Percentiles rank a stretch among this genome's conserved stretches.
Conservation (phyloP, 768 basidiomycete species). For the Lactarius akahatsu region DNA sequence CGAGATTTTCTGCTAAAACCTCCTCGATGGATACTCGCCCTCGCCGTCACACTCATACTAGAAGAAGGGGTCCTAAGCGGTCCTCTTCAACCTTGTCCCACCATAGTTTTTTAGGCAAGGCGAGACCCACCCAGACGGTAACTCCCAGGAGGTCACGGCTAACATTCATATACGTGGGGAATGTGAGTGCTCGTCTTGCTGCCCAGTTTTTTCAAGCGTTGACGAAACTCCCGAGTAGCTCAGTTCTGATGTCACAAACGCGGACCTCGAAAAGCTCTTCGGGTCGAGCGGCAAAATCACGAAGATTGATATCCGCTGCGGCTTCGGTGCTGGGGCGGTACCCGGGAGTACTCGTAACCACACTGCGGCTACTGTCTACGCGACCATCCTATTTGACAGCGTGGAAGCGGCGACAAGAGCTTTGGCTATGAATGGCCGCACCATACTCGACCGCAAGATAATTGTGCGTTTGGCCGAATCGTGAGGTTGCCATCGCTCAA, state of each 20-base stretch:
- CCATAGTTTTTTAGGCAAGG: background rate
- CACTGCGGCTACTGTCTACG: conserved; percentile 9
- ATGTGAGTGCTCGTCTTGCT: conserved; percentile 46
- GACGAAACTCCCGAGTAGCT: conserved; percentile 22
- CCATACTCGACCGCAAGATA: conserved; percentile 13
- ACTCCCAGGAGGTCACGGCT: conserved; percentile 16
- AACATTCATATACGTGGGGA: conserved; percentile 56
- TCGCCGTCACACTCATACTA: background rate
- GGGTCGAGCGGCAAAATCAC: conserved; percentile 38
- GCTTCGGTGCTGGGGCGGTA: conserved; percentile 21
- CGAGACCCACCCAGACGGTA: conserved; percentile 11
- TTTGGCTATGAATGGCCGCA: background rate
- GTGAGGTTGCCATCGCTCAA: background rate
- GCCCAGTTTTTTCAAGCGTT: conserved; percentile 26
- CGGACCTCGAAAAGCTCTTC: conserved; percentile 39
- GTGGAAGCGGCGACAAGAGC: conserved; percentile 7
- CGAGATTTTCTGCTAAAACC: conserved; percentile 11
- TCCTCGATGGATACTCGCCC: background rate
- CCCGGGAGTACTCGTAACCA: background rate
- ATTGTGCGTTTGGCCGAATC: conserved; percentile 11
- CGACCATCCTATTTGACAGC: conserved; percentile 12
- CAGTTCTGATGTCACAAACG: conserved; percentile 36
- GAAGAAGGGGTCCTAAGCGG: background rate
- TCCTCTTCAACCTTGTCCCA: background rate
- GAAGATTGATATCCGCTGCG: conserved; percentile 43